Conservation (phyloP, 1,284 basidiomycete genomes). For the Rhodofomes roseus region DNA sequence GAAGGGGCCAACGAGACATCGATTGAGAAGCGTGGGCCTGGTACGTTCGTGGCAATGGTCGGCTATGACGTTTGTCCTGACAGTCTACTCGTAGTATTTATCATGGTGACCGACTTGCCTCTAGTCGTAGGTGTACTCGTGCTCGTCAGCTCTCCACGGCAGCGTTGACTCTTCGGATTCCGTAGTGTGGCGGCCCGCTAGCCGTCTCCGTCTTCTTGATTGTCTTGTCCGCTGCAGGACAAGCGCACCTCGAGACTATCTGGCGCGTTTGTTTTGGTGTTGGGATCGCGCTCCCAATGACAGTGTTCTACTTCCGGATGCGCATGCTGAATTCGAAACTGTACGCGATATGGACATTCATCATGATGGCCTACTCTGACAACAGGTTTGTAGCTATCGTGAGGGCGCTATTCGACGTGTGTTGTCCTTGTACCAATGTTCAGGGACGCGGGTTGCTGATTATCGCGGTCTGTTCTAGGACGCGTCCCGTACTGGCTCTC, state of each 20-base stretch:
- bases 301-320: slow-evolving; percentile 71
- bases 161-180: neutral
- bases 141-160: too few relatives aligned
- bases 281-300: slow-evolving; percentile 63
- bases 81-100: slow-evolving; percentile 44
- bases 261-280: slow-evolving; percentile 79
- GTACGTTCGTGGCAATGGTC: slow-evolving; percentile 26
- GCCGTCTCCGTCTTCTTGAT: slow-evolving; percentile 72
- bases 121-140: slow-evolving; percentile 33
- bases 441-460: neutral
- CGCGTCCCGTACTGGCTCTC: slow-evolving; percentile 63
- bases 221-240: slow-evolving; percentile 66
- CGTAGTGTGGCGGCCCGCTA: slow-evolving; percentile 67
- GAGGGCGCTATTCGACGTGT: slow-evolving; percentile 63
- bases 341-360: slow-evolving; percentile 24
- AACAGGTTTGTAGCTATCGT: slow-evolving; percentile 31
- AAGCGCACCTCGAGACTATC: slow-evolving; percentile 61
- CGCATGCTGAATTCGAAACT: slow-evolving; percentile 68
- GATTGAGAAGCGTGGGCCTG: slow-evolving; percentile 56
- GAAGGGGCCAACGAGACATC: slow-evolving; percentile 75
- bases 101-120: slow-evolving; percentile 75
- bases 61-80: neutral
- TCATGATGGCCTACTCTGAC: slow-evolving; percentile 4
- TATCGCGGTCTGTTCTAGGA: slow-evolving; percentile 26
- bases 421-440: slow-evolving; percentile 9